Percentiles rank a stretch among this genome's conserved stretches.
phyloP scores from a whole-genome alignment of 2,329 filamentous ascomycete species.

The Lecanicillium sp. region DNA sequence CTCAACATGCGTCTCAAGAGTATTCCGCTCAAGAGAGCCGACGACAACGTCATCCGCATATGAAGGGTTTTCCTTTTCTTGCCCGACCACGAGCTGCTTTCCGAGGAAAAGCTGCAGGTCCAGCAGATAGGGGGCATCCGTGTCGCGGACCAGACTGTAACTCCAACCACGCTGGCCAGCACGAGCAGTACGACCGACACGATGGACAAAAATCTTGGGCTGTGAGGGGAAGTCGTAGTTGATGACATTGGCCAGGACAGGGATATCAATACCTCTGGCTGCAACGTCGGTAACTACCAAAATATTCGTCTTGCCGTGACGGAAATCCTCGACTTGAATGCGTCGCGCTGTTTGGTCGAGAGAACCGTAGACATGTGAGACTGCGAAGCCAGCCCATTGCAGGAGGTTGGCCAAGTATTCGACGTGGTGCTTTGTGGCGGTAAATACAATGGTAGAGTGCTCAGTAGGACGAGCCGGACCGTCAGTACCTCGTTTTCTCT shows the following conservation, averaged over 20 bases:
- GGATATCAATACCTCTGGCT: conserved; percentile 95
- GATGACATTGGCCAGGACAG: conserved; percentile 90
- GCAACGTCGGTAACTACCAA: conserved; percentile 95
- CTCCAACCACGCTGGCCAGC: conserved; percentile 90
- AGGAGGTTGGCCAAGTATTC: conserved; percentile 85
- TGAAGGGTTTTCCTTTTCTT: conserved; percentile 55
- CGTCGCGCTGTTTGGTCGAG: conserved; percentile 91
- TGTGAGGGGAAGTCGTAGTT: conserved; percentile 98
- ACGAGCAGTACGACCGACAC: conserved; percentile 91
- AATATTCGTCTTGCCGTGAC: conserved; percentile 77
- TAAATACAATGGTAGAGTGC: conserved; percentile 91
- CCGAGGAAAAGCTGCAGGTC: conserved; percentile 93
- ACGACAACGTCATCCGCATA: conserved; percentile 81
- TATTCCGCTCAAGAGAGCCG: conserved; percentile 66
- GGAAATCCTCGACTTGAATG: conserved; percentile 86
- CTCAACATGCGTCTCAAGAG: conserved; percentile 71
- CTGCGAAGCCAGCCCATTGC: conserved; percentile 73
- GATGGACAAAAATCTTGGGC: conserved; percentile 93
- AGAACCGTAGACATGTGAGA: conserved; percentile 91
- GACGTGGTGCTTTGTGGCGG: conserved; percentile 94
- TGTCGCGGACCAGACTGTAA: conserved; percentile 84
- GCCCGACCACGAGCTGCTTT: conserved; percentile 72
- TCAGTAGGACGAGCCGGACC: conserved; percentile 64
- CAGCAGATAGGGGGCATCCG: conserved; percentile 84
- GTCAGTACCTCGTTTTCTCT: conserved; percentile 60